A percentile compares a stretch with the other conserved stretches of the same genome.
Evolutionary conservation across 371 early-diverging fungal species (phyloP).

Genomic region (Caulochytrium protostelioides): DNA sequence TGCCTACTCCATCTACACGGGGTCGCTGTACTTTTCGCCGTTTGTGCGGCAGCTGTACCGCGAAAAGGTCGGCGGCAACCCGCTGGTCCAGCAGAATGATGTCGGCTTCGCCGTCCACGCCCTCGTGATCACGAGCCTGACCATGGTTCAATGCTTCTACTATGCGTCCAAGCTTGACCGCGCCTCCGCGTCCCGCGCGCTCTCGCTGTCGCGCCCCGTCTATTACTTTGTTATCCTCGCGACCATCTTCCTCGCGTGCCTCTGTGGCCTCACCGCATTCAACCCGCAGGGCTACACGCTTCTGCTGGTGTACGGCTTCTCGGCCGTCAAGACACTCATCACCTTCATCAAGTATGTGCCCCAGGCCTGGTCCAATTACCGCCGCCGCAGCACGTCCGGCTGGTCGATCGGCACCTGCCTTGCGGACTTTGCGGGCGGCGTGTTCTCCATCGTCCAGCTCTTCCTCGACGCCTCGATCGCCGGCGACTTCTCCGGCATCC

Average conservation of each 20-base stretch:
- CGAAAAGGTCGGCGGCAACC: slow-evolving; percentile 41
- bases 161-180: slow-evolving; percentile 17
- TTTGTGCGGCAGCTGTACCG: slow-evolving; percentile 36
- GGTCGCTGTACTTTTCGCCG: neutral
- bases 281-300: slow-evolving; percentile 23
- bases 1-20: slow-evolving; percentile 47
- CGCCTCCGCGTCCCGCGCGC: slow-evolving; percentile 10
- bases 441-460: slow-evolving; percentile 52
- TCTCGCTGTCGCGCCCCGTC: slow-evolving; percentile 17
- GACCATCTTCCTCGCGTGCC: slow-evolving; percentile 9
- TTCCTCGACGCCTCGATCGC: slow-evolving; percentile 40
- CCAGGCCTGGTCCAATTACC: slow-evolving; percentile 53
- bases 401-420: slow-evolving; percentile 83
- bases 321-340: slow-evolving; percentile 51
- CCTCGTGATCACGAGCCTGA: slow-evolving; percentile 28
- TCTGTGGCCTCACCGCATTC: slow-evolving; percentile 10
- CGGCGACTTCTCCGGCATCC: neutral
- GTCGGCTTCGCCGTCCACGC: slow-evolving; percentile 74
- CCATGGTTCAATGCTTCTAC: slow-evolving; percentile 43
- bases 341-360: slow-evolving; percentile 74
- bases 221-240: slow-evolving; percentile 12
- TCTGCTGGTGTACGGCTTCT: slow-evolving; percentile 49
- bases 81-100: slow-evolving; percentile 63
- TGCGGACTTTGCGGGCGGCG: slow-evolving; percentile 74
- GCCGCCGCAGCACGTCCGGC: slow-evolving; percentile 60